Base-by-base conservation (phyloP, 352 stramenopile genomes). In the Phytopythium montanum region DNA sequence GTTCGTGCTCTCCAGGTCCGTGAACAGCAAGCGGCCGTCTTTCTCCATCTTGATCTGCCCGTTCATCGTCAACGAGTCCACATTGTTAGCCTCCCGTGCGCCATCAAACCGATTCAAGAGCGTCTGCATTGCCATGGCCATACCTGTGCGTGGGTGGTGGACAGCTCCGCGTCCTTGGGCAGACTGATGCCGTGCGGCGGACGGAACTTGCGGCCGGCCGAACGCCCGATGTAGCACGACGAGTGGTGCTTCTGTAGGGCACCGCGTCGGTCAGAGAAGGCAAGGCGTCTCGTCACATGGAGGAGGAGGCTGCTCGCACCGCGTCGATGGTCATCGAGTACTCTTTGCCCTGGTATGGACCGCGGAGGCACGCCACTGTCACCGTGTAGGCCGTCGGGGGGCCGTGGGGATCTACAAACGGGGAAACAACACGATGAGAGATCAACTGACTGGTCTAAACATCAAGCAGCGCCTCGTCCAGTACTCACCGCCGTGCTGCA, bases 1-100 rank as follows among this genome's bases (percentile, higher is more conserved):
- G 56, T 95, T 95, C 3, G 86, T 95, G 64, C 84, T 93, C 50
- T 92, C 85, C 29, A 89, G 64, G 61, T 95, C 86, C 26, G 75
- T 85, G 56, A 88, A 90, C 49, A 87, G 71, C 25, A 95, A 25
- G 57, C 76, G 65, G 5, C 81, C 80, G 29, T 81, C 70, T 14
- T 70, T 51, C 48, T 92, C 72, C 75, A 93, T 64, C 48, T 82
- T 84, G 46, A 92, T 66, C 83, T 92, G 51, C 2, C 12, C 5
- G 19, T 55, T 28, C 6, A 34, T 3, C 41, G 28, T 7, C 41
- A 14, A 18, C 41, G n/a, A 12, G 21, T 29, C 2, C 39, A 18
- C 9, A 31, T 8, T 5, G 23, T 28, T 12, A 31, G 16, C 16
- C 23, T 36, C 12, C 21, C 7, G 21, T 31, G 25, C 16, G 19